Evolutionary conservation across 2,329 filamentous ascomycete genomes (phyloP).

Genomic region (Phyllosticta citriasiana): DNA sequence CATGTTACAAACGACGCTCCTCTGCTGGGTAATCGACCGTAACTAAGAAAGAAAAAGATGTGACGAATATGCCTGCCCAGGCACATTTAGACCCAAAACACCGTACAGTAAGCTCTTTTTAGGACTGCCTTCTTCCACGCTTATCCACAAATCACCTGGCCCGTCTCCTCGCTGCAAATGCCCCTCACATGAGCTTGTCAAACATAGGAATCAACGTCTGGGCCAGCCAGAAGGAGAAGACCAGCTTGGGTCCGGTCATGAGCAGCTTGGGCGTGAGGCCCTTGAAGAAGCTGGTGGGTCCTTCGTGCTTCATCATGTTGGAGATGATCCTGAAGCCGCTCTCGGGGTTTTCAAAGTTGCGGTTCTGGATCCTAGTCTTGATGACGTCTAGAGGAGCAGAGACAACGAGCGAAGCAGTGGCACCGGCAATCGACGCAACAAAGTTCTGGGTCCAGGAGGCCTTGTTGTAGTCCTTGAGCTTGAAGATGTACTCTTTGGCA

Average conservation of each 20-base stretch:
- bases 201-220: conserved; percentile 96
- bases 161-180: background rate
- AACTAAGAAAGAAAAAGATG: background rate
- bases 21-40: background rate
- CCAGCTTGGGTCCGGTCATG: conserved; percentile 98
- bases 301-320: conserved; percentile 91
- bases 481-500: conserved; percentile 92
- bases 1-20: background rate
- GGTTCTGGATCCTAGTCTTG: conserved; percentile 97
- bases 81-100: conserved; percentile 10
- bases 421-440: conserved; percentile 87
- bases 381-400: conserved; percentile 96
- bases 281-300: conserved; percentile 87
- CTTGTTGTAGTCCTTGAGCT: conserved; percentile 87
- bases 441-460: conserved; percentile 96
- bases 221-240: conserved; percentile 99
- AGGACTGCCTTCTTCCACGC: background rate
- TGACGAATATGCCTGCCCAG: background rate
- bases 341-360: conserved; percentile 97
- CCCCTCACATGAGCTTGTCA: conserved; percentile 49
- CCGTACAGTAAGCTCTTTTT: conserved; percentile 7
- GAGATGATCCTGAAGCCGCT: conserved; percentile 82
- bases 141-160: conserved; percentile 1
- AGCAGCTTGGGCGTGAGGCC: conserved; percentile 92
- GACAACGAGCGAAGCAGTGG: conserved; percentile 87